phyloP scores from a whole-genome alignment of 1,139 yeast genomes.

The Pichia sp. region DNA sequence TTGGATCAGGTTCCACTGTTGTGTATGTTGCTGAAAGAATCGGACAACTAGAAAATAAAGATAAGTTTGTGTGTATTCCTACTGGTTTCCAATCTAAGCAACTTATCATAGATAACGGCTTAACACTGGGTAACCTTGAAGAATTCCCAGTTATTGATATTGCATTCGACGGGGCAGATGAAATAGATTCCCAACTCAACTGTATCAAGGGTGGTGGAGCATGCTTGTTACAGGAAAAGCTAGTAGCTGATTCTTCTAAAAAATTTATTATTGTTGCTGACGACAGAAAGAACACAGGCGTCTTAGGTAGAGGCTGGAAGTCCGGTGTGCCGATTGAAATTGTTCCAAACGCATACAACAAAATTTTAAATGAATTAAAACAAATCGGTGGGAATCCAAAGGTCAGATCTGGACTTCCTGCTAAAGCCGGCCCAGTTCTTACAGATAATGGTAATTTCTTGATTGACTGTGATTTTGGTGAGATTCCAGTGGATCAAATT shows the following conservation, averaged over 20 bases:
- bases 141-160: constrained; percentile 74
- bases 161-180: constrained; percentile 99
- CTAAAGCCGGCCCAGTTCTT: constrained; percentile 97
- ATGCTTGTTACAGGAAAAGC: constrained; percentile 91
- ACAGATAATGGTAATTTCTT: constrained; percentile 94
- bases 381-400: constrained; percentile 61
- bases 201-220: constrained; percentile 99
- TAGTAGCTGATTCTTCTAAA: constrained; percentile 76
- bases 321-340: constrained; percentile 95
- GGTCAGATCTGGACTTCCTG: constrained; percentile 80
- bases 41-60: constrained; percentile 57
- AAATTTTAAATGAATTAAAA: constrained; percentile 56
- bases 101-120: constrained; percentile 74
- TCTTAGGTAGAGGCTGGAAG: constrained; percentile 73
- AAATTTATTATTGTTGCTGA: constrained; percentile 89
- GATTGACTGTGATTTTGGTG: constrained; percentile 90
- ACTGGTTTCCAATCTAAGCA: constrained; percentile 95
- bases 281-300: constrained; percentile 67
- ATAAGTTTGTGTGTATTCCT: constrained; percentile 70
- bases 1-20: constrained; percentile 96
- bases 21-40: constrained; percentile 92
- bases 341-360: constrained; percentile 80
- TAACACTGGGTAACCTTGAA: constrained; percentile 73
- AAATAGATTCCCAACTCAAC: constrained; percentile 72
- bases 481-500: constrained; percentile 51